phyloP scores from a whole-genome alignment of 352 stramenopile genomes.

The Globisporangium cystogenes region DNA sequence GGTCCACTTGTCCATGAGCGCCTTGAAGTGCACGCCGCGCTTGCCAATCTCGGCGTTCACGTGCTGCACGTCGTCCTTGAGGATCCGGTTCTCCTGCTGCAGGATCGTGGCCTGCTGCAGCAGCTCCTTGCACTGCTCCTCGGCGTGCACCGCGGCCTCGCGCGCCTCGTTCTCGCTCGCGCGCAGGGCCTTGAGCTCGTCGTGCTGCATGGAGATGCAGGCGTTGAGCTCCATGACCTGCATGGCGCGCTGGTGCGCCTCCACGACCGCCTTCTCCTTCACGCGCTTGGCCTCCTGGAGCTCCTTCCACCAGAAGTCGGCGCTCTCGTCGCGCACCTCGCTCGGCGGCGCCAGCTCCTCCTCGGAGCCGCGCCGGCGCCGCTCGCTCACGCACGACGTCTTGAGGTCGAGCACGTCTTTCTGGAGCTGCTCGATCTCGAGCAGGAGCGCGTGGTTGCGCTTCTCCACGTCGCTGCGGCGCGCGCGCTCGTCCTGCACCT shows the following conservation, averaged over 20 bases:
- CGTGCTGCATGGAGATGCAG: conserved; percentile 72
- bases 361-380: conserved; percentile 11
- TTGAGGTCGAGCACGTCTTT: conserved; percentile 51
- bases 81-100: conserved; percentile 43
- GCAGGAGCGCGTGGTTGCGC: conserved; percentile 57
- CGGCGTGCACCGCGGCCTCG: conserved; percentile 29
- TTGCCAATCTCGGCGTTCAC: conserved; percentile 52
- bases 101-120: conserved; percentile 42
- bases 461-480: conserved; percentile 49
- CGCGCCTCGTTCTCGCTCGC: conserved; percentile 29
- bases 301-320: conserved; percentile 51
- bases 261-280: conserved; percentile 49
- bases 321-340: conserved; percentile 16
- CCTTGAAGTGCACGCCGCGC: conserved; percentile 48
- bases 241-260: conserved; percentile 48
- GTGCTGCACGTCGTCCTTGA: conserved; percentile 47
- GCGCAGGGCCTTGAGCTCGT: conserved; percentile 54
- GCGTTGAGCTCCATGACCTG: conserved; percentile 69
- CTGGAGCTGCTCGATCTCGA: conserved; percentile 67
- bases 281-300: conserved; percentile 45
- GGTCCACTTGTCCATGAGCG: conserved; percentile 71
- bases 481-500: conserved; percentile 51
- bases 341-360: background rate
- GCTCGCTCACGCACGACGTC: conserved; percentile 20
- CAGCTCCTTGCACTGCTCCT: conserved; percentile 38